Evolutionary conservation across 192 early-diverging fungal genomes (phyloP).

Genomic region (Backusella liffmaniae): DNA sequence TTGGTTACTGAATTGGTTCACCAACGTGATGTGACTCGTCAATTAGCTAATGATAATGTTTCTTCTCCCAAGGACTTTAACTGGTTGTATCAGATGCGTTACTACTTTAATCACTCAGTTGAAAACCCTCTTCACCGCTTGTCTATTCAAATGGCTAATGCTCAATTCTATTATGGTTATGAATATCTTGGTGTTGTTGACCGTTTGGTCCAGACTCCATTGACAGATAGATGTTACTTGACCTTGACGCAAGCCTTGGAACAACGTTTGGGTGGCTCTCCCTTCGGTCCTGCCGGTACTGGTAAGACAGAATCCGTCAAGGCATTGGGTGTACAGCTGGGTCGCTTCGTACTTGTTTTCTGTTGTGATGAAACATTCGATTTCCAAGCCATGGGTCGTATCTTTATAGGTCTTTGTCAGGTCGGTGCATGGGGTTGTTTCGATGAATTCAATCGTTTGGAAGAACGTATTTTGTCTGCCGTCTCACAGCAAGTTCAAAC

Average conservation of each 20-base stretch:
- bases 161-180: constrained; percentile 92
- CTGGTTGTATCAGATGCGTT: constrained; percentile 98
- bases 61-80: constrained; percentile 75
- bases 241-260: constrained; percentile 98
- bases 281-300: constrained; percentile 98
- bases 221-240: constrained; percentile 98
- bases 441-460: constrained; percentile 99
- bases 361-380: constrained; percentile 99
- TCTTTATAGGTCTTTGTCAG: constrained; percentile 98
- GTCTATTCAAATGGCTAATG: constrained; percentile 89
- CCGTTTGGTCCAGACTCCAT: constrained; percentile 96
- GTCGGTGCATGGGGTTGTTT: constrained; percentile 99
- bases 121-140: constrained; percentile 74
- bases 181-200: constrained; percentile 98
- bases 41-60: constrained; percentile 51
- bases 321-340: constrained; percentile 91
- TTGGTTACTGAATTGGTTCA: constrained; percentile 99
- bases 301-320: constrained; percentile 99
- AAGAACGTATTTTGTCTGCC: constrained; percentile 97
- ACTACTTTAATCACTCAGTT: constrained; percentile 60
- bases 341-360: constrained; percentile 97
- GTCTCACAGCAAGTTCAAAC: constrained; percentile 99
- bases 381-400: constrained; percentile 99
- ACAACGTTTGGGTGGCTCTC: constrained; percentile 89
- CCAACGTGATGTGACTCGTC: constrained; percentile 90